A percentile compares a stretch with the other conserved stretches of the same genome.
Evolutionary conservation across 192 early-diverging fungal genomes (phyloP).

Genomic region (Haplosporangium gracile): DNA sequence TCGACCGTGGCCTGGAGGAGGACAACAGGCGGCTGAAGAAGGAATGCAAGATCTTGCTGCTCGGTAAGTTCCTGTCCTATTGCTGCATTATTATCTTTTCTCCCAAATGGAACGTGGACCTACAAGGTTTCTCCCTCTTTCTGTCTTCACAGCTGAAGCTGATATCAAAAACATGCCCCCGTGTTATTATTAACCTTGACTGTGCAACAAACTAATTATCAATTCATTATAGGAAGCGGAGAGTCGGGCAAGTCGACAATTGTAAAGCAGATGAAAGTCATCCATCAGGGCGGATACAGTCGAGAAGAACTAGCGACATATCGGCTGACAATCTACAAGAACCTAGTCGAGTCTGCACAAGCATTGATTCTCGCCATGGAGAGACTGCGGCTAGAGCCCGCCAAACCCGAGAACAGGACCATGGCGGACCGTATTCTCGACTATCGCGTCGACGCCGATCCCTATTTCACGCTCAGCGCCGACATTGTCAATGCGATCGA

Average conservation of each 20-base stretch:
- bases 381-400: conserved; percentile 70
- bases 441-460: conserved; percentile 69
- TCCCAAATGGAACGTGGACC: not conserved
- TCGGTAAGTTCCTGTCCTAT: conserved; percentile 61
- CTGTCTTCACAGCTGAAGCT: not conserved
- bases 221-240: conserved; percentile 73
- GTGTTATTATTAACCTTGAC: not conserved
- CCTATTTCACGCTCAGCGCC: conserved; percentile 64
- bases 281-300: conserved; percentile 93
- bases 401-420: conserved; percentile 62
- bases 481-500: conserved; percentile 81
- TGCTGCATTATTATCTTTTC: not conserved
- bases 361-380: conserved; percentile 79
- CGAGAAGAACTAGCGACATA: conserved; percentile 82
- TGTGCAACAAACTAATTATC: not conserved
- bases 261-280: conserved; percentile 98
- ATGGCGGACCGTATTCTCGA: conserved; percentile 54
- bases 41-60: conserved; percentile 80
- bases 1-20: conserved; percentile 74
- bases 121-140: not conserved
- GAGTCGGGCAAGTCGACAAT: conserved; percentile 98
- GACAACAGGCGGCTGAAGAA: conserved; percentile 70
- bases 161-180: not conserved
- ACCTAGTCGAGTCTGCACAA: conserved; percentile 87
- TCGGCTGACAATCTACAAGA: conserved; percentile 87